Conservation (phyloP, 257 asterid genomes). For the Gentiana straminea region DNA sequence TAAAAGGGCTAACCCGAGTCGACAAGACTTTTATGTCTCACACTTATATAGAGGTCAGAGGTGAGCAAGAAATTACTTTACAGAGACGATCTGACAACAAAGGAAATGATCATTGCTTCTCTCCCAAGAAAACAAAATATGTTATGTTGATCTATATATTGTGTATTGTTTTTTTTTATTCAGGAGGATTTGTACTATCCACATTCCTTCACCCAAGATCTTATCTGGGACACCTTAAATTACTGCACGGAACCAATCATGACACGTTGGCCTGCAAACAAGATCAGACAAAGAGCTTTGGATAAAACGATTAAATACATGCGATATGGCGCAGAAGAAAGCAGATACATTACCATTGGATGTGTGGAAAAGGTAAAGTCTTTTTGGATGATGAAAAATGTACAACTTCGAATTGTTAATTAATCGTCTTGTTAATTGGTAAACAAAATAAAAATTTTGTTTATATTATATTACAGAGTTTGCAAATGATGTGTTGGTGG, state of each 20-base stretch:
- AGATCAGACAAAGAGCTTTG: conserved; percentile 45
- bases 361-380: conserved; percentile 43
- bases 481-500: conserved; percentile 88
- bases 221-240: conserved; percentile 50
- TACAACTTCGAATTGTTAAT: too few relatives aligned
- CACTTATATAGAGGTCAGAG: too few relatives aligned
- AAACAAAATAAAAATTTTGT: background rate
- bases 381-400: too few relatives aligned
- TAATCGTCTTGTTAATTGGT: background rate
- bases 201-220: conserved; percentile 48
- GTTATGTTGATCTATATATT: too few relatives aligned
- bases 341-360: conserved; percentile 50
- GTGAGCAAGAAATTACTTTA: too few relatives aligned
- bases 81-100: too few relatives aligned
- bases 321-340: conserved; percentile 54
- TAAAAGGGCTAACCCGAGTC: too few relatives aligned
- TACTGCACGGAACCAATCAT: conserved; percentile 53
- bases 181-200: conserved; percentile 70
- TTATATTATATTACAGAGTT: conserved; percentile 24
- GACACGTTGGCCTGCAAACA: conserved; percentile 62
- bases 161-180: background rate
- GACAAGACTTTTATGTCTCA: too few relatives aligned
- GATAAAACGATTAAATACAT: conserved; percentile 45
- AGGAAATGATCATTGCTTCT: too few relatives aligned
- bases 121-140: too few relatives aligned